Base-by-base conservation (phyloP, 108 stramenopile genomes). In the Cyclostephanos invisitatus region DNA sequence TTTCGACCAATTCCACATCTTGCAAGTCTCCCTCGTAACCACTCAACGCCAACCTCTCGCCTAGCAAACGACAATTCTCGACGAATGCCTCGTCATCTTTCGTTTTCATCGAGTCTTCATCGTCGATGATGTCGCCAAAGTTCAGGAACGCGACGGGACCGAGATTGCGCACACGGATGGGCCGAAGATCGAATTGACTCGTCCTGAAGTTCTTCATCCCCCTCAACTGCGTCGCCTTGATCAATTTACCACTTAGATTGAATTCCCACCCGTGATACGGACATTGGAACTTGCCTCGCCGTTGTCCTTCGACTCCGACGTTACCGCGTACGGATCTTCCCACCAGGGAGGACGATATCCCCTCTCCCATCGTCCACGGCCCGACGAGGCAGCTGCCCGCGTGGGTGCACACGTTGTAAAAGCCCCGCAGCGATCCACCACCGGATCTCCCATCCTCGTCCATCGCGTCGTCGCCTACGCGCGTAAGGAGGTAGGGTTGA, bases 201-300 rank as follows among this genome's bases (percentile, higher is more conserved):
- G 73, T 56, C 27, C 46, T 24, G 51, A 82, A 82, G 48, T 68
- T 35, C 20, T 67, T 28, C 12, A 76, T 72, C 21, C 81, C 81
- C 32, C 47, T 63, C 18, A 76, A 55, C 9, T 71, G 55, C 59
- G 70, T 77, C 63, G 81, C 74, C 36, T 82, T 82, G 64, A 53
- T 72, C 50, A 82, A 27, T 20, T 64, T 70, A 4, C 81, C 81
- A 59, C 73, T 64, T 25, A 65, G 56, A 27, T 66, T 63, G 57
- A 73, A 82, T 42, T 77, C 66, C 81, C 81, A 82, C 38, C 81
- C 81, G 36, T 82, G 81, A 35, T 82, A 82, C 25, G 81, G 75
- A 59, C 81, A 82, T 47, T 63, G 63, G 35, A 82, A 48, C 14
- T 32, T 32, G 4, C 4, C 32, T 4, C 32, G 2, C 32, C 3